Percentiles rank a stretch among this genome's conserved stretches.
Conservation (phyloP, 768 basidiomycete species). For the Agaricus subrufescens region DNA sequence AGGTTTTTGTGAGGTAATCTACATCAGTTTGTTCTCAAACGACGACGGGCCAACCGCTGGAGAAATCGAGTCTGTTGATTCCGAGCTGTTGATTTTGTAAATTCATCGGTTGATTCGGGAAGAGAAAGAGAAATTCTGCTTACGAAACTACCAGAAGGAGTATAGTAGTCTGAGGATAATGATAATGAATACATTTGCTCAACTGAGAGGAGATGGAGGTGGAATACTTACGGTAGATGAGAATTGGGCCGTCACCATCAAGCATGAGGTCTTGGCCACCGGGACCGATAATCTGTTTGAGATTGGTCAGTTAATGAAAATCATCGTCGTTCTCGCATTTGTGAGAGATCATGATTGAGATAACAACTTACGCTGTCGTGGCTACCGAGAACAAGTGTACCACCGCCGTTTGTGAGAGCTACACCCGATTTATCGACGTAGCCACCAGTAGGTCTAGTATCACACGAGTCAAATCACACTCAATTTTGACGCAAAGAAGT, state of each 20-base stretch:
- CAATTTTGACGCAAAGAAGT: not conserved
- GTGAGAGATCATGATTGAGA: too few relatives aligned
- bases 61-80: conserved; percentile 44
- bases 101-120: not conserved
- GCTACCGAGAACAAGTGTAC: conserved; percentile 42
- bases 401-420: conserved; percentile 41
- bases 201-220: not conserved
- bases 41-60: conserved; percentile 44
- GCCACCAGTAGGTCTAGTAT: conserved; percentile 33
- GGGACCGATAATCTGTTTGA: conserved; percentile 41
- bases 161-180: conserved; percentile 41
- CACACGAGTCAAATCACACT: not conserved
- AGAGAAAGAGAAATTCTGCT: conserved; percentile 13
- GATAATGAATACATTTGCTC: not conserved
- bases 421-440: conserved; percentile 46
- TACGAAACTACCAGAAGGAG: conserved; percentile 38
- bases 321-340: not conserved
- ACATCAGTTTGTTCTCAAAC: not conserved
- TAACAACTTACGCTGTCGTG: conserved; percentile 41
- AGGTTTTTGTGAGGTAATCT: too few relatives aligned
- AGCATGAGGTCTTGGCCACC: conserved; percentile 48
- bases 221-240: conserved; percentile 43
- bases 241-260: conserved; percentile 40
- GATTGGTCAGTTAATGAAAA: not conserved
- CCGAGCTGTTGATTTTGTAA: conserved; percentile 24